Evolutionary conservation across 2,329 filamentous ascomycete species (phyloP), one percentile per base, ranked within the genome.

Genomic region (Tetracladium maxilliforme): DNA sequence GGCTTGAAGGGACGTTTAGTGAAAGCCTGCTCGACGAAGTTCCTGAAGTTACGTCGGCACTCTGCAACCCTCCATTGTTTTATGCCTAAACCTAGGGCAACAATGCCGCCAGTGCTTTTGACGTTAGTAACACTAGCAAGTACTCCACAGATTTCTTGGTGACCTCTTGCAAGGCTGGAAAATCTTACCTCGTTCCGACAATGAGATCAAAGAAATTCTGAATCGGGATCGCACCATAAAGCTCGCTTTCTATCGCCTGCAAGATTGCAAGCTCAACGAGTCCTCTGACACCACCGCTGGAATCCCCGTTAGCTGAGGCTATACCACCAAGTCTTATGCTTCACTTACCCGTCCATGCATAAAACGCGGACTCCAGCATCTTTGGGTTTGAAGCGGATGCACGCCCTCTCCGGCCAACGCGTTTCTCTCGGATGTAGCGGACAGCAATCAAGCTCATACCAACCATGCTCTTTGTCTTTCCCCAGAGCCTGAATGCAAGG

Each of bases 141-240:
- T n/a, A n/a, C n/a, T n/a, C n/a, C n/a, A n/a, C n/a, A n/a, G n/a
- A n/a, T n/a, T n/a, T n/a, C n/a, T n/a, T n/a, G n/a, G n/a, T n/a
- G n/a, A n/a, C n/a, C n/a, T n/a, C n/a, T n/a, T n/a, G n/a, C n/a
- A n/a, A n/a, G n/a, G n/a, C n/a, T n/a, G n/a, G 13, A 17, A 15
- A 14, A 10, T 18, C 35, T 12, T 38, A 51, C 41, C 47, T 49
- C 19, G 52, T 56, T 5, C 55, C 56, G 6, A 60, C 50, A 12
- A 64, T 54, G 3, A 63, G 44, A 29, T 64, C 59, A 29, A 64
- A 61, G 37, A 63, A 62, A 4, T 38, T 38, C 24, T 52, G 53
- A 4, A 62, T 48, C 1, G 48, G 45, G 3, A 63, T 32, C 5
- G 42, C 38, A 3, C n/a, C 49, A 53, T 2, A 61, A 33, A 5